Evolutionary conservation across 257 asterid genomes (phyloP), one percentile per base, ranked within the genome.

Genomic region (Penstemon newberryi): DNA sequence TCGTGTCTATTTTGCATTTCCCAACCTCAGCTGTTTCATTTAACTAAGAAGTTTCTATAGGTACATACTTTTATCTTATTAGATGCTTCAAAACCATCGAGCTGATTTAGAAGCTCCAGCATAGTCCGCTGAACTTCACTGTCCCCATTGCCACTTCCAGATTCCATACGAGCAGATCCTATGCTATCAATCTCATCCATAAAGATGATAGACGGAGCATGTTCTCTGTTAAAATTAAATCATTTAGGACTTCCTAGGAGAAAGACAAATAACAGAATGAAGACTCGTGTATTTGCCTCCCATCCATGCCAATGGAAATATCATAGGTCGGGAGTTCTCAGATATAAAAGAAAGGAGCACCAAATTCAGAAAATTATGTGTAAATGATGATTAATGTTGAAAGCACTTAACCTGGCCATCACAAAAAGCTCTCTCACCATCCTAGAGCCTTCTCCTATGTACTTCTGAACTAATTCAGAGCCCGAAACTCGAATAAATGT

Each of bases 361-460:
- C 43, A 6, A 4, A 37, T 8, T 2, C 6, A 39, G 41, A 47
- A 59, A 4, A 55, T 10, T 8, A 49, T 49, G 25, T 15, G 39
- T 19, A 55, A 55, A 55, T 55, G 39, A 61, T 57, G 53, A 12
- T n/a, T 44, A 63, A 12, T 5, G 39, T 47, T 38, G 7, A 59
- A 50, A 61, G 66, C n/a, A 67, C 60, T 86, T 46, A 62, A 87
- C 98, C 98, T 87, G 76, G 96, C 96, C 98, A 92, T 92, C 40
- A 92, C 98, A 74, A 92, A 92, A 72, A 92, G 96, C 52, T 92
- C 98, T 79, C 98, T 84, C 77, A 91, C 93, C 97, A 91, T 91
- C 67, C 96, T 84, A 67, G 97, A 91, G 57, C 86, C 85, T 79
- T 84, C 89, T 51, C 89, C 89, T 36, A 82, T 83, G 59, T 81